These are phyloP conservation scores for Nothophoma quercina DNA, from an alignment of 2,329 filamentous ascomycete genomes.

Conservation along the genomic window DNA sequence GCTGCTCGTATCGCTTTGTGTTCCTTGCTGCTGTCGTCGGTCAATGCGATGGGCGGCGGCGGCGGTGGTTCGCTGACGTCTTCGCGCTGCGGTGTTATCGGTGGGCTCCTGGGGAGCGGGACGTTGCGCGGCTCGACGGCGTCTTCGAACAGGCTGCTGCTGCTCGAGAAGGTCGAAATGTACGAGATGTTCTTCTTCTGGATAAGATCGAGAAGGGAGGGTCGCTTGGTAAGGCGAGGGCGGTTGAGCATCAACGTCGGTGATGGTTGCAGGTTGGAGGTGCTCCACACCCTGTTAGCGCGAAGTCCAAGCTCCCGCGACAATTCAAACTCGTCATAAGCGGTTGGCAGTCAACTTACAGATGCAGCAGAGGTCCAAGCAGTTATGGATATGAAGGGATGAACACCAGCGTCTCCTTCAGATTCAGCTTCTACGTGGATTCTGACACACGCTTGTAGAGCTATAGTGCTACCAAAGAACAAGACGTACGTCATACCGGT, in stretches of 20 bases:
- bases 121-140: constrained; percentile 39
- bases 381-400: neutral
- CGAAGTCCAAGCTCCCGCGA: too few species aligned
- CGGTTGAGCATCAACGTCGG: constrained; percentile 60
- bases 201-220: constrained; percentile 70
- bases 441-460: constrained; percentile 15
- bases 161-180: constrained; percentile 49
- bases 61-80: constrained; percentile 31
- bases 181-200: constrained; percentile 58
- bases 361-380: neutral
- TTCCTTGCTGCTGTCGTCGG: constrained; percentile 27
- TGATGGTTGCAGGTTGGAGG: constrained; percentile 30
- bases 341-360: constrained; percentile 2
- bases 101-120: constrained; percentile 48
- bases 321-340: constrained; percentile 19
- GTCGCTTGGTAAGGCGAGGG: constrained; percentile 65
- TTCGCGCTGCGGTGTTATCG: constrained; percentile 40
- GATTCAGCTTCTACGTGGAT: neutral
- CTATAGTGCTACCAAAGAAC: constrained; percentile 11
- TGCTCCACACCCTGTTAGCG: constrained; percentile 22
- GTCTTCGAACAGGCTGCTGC: constrained; percentile 30
- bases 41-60: constrained; percentile 36
- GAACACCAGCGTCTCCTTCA: neutral
- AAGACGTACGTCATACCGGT: constrained; percentile 25
- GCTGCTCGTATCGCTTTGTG: constrained; percentile 19